Evolutionary conservation across 2,329 filamentous ascomycete species (phyloP), one percentile per base, ranked within the genome.

Genomic region (Trichoderma aggressivum): DNA sequence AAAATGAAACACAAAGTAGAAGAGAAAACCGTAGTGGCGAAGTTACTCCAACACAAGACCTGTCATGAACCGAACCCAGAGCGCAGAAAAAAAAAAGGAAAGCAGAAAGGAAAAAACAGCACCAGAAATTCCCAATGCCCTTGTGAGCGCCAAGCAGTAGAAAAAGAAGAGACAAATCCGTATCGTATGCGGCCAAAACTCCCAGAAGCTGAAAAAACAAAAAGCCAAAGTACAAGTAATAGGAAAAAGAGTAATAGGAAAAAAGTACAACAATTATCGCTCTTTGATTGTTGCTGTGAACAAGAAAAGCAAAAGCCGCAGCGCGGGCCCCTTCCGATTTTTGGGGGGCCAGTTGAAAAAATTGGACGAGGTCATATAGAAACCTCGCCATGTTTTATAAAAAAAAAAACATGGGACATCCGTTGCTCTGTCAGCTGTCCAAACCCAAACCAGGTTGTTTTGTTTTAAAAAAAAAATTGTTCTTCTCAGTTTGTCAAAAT

Each of bases 51-150:
- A 56, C 61, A 59, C 67, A 62, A 62, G 59, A 55, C 47, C 58
- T 32, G 67, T 63, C 59, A 62, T 70, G 67, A 70, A 58, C 68
- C 60, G 50, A 70, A 63, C 36, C 68, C 68, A 70, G 47, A 55
- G 67, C 59, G 58, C 43, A 30, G 32, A 18, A 59, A 60, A 39
- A 18, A 59, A 60, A 50, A 28, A 55, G 47, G n/a, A 58, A 8
- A 30, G 14, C 55, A 30, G 28, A 28, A 50, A 68, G 24, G 65
- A 59, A 28, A 30, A 24, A 60, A 59, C 26, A 60, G 39, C 28
- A 47, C 62, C 70, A 50, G 47, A 16, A 56, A 28, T 66, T 71
- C 47, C 70, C 62, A 71, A 68, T 71, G 70, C 63, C 70, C 70
- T 59, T 53, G 53, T 61, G 21, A 62, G 64, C 70, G 70, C 70